A percentile compares a stretch with the other conserved stretches of the same genome.
These are phyloP conservation scores for Metarhizium sp. DNA, from an alignment of 2,329 filamentous ascomycete genomes.

Conservation along the genomic window DNA sequence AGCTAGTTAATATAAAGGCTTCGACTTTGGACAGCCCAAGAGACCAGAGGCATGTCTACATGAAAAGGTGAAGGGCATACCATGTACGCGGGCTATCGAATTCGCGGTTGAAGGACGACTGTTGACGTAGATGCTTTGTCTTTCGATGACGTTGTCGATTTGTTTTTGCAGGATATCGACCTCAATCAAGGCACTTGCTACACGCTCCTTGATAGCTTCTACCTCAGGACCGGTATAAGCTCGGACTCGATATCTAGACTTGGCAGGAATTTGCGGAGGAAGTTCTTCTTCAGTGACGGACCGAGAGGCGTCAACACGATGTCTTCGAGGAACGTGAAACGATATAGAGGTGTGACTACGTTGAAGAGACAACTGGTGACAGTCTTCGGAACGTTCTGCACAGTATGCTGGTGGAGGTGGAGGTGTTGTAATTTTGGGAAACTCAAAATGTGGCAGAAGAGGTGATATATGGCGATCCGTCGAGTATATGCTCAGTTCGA, in stretches of 20 bases:
- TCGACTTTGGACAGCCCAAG: not conserved
- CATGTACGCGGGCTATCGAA: constrained; percentile 24
- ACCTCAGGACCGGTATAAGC: constrained; percentile 37
- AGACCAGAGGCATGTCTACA: not conserved
- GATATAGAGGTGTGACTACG: constrained; percentile 43
- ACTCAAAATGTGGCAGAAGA: constrained; percentile 42
- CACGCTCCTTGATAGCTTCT: constrained; percentile 43
- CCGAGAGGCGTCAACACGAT: constrained; percentile 16
- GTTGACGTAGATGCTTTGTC: constrained; percentile 46
- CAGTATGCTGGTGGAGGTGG: constrained; percentile 26
- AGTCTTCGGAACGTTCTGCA: constrained; percentile 23
- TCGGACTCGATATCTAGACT: constrained; percentile 29
- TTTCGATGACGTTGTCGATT: constrained; percentile 51
- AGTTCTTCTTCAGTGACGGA: constrained; percentile 14
- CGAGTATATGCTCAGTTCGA: constrained; percentile 47
- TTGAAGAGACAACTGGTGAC: constrained; percentile 23
- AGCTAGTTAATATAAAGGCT: constrained; percentile 9
- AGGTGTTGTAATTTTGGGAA: constrained; percentile 26
- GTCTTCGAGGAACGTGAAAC: constrained; percentile 45
- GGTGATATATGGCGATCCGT: constrained; percentile 39
- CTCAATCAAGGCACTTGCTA: constrained; percentile 49
- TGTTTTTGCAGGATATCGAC: constrained; percentile 48
- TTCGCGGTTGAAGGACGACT: constrained; percentile 45
- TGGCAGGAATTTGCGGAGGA: constrained; percentile 31
- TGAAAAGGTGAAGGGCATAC: constrained; percentile 13